Percentiles rank a stretch among this genome's conserved stretches.
Evolutionary conservation across 2,329 filamentous ascomycete species (phyloP).

Genomic region (Cyphellophora attinorum): DNA sequence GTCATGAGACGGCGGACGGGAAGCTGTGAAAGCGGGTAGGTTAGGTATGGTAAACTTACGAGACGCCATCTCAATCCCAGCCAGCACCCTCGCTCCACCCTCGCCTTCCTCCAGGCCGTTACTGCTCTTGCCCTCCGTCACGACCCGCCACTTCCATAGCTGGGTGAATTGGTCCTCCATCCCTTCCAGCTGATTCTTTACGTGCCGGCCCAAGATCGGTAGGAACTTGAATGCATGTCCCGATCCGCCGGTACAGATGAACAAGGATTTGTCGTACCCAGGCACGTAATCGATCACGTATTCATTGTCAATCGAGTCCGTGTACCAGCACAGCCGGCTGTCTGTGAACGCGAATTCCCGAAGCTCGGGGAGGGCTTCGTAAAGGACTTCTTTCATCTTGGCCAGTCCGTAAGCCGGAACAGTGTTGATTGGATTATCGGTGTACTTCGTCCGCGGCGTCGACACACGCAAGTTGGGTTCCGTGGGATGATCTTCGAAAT

Average conservation of each 20-base stretch:
- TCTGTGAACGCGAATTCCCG: conserved; percentile 19
- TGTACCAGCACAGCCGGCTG: conserved; percentile 17
- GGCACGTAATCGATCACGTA: conserved; percentile 20
- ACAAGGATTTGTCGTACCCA: conserved; percentile 16
- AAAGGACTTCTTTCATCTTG: conserved; percentile 19
- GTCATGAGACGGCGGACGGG: too few relatives aligned
- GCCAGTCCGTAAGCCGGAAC: conserved; percentile 18
- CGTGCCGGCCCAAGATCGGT: conserved; percentile 20
- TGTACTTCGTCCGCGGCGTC: conserved; percentile 19
- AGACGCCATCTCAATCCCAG: conserved; percentile 9
- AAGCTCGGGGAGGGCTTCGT: conserved; percentile 16
- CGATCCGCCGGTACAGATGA: conserved; percentile 20
- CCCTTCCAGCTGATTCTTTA: conserved; percentile 18
- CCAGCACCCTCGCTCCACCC: conserved; percentile 20
- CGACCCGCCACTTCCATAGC: conserved; percentile 18
- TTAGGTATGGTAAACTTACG: conserved; percentile 5
- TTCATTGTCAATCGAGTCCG: conserved; percentile 17
- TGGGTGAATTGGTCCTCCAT: conserved; percentile 18
- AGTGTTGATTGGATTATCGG: conserved; percentile 14
- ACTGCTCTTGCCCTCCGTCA: conserved; percentile 16
- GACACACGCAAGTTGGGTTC: conserved; percentile 14
- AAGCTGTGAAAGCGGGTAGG: too few relatives aligned
- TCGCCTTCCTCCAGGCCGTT: conserved; percentile 22
- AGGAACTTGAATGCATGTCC: conserved; percentile 25
- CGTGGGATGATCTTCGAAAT: conserved; percentile 15